phyloP scores from a whole-genome alignment of 2,329 filamentous ascomycete genomes.

The Penicillium crustosum region DNA sequence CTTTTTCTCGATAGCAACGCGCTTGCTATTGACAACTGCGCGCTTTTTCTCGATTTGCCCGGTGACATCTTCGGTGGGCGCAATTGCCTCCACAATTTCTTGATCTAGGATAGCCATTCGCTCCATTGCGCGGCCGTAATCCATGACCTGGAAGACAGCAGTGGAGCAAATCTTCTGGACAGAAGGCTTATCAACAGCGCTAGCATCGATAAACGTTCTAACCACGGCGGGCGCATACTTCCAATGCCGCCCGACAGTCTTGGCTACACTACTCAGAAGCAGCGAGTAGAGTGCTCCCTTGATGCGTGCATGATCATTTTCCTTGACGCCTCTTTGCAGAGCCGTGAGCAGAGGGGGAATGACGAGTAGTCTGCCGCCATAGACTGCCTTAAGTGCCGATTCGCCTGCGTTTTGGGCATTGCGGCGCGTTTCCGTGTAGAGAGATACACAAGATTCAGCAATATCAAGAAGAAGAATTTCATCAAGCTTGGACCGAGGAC shows the following conservation, averaged over 20 bases:
- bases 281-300: conserved; percentile 93
- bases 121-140: conserved; percentile 87
- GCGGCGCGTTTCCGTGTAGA: conserved; percentile 93
- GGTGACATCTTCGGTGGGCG: conserved; percentile 65
- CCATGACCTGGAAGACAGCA: conserved; percentile 80
- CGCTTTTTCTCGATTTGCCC: conserved; percentile 59
- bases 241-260: conserved; percentile 89
- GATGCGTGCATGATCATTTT: conserved; percentile 83
- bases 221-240: conserved; percentile 89
- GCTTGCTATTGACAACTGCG: conserved; percentile 71
- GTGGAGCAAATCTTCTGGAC: conserved; percentile 85
- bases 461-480: conserved; percentile 81
- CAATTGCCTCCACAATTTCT: conserved; percentile 67
- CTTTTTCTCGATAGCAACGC: conserved; percentile 75
- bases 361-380: conserved; percentile 82
- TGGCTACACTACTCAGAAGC: conserved; percentile 82
- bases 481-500: conserved; percentile 87
- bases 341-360: conserved; percentile 82
- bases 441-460: conserved; percentile 82
- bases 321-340: conserved; percentile 73
- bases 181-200: conserved; percentile 86
- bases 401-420: conserved; percentile 91
- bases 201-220: conserved; percentile 84
- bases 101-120: conserved; percentile 80
- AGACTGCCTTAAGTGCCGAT: conserved; percentile 86